Conservation (phyloP, 768 basidiomycete species). For the Jaapia argillacea region DNA sequence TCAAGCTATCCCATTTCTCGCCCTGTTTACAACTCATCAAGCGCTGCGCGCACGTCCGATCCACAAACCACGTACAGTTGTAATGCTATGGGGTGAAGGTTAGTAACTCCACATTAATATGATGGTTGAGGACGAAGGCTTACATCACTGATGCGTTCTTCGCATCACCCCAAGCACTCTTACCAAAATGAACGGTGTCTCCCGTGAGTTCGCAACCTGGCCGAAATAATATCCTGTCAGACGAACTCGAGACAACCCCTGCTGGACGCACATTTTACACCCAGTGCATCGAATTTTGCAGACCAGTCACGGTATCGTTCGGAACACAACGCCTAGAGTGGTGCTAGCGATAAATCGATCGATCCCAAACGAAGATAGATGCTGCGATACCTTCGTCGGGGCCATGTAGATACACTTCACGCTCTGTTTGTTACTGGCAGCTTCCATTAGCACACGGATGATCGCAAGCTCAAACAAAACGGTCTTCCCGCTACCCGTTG, state of each 20-base stretch:
- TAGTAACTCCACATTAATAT: too few species aligned
- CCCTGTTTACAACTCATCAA: conserved; percentile 53
- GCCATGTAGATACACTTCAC: conserved; percentile 85
- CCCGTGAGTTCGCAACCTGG: conserved; percentile 88
- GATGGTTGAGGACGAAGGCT: too few species aligned
- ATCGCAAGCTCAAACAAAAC: conserved; percentile 90
- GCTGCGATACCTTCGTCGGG: conserved; percentile 65
- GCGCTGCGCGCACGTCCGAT: too few species aligned
- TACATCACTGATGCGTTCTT: conserved; percentile 75
- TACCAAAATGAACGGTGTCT: conserved; percentile 65
- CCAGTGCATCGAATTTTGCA: conserved; percentile 64
- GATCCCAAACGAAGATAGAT: background rate
- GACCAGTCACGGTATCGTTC: conserved; percentile 84
- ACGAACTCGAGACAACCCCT: background rate
- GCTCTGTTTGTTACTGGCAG: conserved; percentile 21
- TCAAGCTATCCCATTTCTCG: conserved; percentile 96
- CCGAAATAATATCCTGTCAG: conserved; percentile 1
- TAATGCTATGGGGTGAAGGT: too few species aligned
- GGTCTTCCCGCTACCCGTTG: conserved; percentile 95
- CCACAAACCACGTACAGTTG: too few species aligned
- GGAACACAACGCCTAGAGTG: conserved; percentile 80
- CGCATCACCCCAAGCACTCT: conserved; percentile 62
- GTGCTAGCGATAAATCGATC: background rate
- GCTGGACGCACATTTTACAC: conserved; percentile 54
- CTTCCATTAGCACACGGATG: conserved; percentile 54